These are phyloP conservation scores for Aureobasidium sp. DNA, from an alignment of 2,329 filamentous ascomycete species.

Conservation along the genomic window DNA sequence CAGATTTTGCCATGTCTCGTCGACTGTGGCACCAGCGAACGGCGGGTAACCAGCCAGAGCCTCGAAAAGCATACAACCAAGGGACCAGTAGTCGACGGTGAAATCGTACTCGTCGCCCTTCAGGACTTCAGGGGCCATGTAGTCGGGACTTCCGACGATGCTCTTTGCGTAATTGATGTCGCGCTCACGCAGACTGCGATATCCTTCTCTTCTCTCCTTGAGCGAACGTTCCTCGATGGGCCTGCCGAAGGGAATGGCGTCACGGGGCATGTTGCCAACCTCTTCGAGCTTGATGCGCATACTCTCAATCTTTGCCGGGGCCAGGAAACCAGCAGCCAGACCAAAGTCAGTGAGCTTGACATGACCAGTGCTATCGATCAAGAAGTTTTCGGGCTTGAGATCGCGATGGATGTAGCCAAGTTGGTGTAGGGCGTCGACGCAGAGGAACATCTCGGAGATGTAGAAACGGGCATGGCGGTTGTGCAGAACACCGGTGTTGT, in stretches of 20 bases:
- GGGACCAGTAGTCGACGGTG: conserved; percentile 97
- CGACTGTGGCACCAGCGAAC: conserved; percentile 86
- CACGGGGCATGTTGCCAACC: conserved; percentile 63
- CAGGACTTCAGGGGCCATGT: conserved; percentile 97
- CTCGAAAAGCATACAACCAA: conserved; percentile 98
- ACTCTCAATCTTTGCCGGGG: conserved; percentile 91
- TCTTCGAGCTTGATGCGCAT: conserved; percentile 95
- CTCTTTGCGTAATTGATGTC: conserved; percentile 98
- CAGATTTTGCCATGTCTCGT: conserved; percentile 98
- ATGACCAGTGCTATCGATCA: conserved; percentile 92
- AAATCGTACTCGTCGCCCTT: conserved; percentile 97
- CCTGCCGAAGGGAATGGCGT: conserved; percentile 76
- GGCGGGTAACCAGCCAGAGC: conserved; percentile 93
- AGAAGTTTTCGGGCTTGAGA: conserved; percentile 95
- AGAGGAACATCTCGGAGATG: conserved; percentile 97
- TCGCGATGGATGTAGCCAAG: conserved; percentile 97
- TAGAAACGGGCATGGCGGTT: conserved; percentile 98
- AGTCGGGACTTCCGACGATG: conserved; percentile 95
- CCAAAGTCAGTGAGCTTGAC: conserved; percentile 98
- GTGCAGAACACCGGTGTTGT: conserved; percentile 95
- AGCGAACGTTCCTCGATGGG: conserved; percentile 88
- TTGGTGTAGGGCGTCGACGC: conserved; percentile 86
- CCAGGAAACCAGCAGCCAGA: conserved; percentile 86
- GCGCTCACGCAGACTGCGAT: conserved; percentile 81
- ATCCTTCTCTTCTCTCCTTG: conserved; percentile 87